Evolutionary conservation across 1,284 basidiomycete genomes (phyloP), one percentile per base, ranked within the genome.

Genomic region (Psilocybe mexicana): DNA sequence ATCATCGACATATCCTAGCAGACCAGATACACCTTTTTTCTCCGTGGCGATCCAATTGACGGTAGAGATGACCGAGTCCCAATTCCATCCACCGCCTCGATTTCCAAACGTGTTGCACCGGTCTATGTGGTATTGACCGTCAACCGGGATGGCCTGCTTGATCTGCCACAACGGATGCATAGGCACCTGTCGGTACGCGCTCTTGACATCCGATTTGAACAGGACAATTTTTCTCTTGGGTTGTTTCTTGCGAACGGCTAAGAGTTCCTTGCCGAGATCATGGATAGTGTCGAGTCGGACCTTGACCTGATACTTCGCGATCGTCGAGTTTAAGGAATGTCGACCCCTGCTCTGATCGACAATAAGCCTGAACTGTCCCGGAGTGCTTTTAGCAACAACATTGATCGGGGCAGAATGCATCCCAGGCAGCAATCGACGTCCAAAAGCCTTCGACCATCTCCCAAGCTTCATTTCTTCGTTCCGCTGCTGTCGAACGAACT

Each of bases 401-500:
- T 74, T 68, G 0, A 79, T 57, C 0, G 79, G 79, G 66, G 74
- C 74, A 8, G 60, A 67, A 52, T 76, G 73, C 79, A 82, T 81
- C 0, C 79, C 79, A 0, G 76, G 77, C 0, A 78, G 63, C 0
- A 81, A 68, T 0, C 72, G 35, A 3, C n/a, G 28, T 5, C 48
- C 53, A 47, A 55, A 59, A 8, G 25, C n/a, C 2, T 43, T 6
- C 2, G 53, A 58, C 40, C 54, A 59, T 18, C 52, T 38, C 1
- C 26, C 45, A 11, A 49, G 48, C 45, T 43, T 30, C 46, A 58
- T 55, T 58, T 78, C 75, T 24, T 67, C 63, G 6, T 69, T 61
- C 0, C 65, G 55, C 24, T 73, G 69, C 12, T 60, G 35, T 58
- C 54, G 49, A 59, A 62, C 50, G 52, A 64, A 63, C 14, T 58